Base-by-base conservation (phyloP, 164 flowering plant genomes). In the Taxillus chinensis region DNA sequence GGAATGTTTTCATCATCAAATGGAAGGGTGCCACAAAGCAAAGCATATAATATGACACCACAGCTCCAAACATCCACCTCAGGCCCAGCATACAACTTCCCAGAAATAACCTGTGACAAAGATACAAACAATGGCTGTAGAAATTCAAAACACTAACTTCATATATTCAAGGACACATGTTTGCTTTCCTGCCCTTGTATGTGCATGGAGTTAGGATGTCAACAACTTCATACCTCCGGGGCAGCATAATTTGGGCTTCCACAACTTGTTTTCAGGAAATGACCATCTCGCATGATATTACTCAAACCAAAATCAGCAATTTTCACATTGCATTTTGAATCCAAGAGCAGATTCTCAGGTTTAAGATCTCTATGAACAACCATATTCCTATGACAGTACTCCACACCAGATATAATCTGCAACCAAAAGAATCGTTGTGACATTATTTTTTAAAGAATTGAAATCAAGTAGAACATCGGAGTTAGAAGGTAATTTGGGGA, bases 1-100 rank as follows among this genome's bases (percentile, higher is more conserved):
- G 87, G 87, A 73, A 86, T 82, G 69, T 84, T 84, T 67, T 64
- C 71, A 45, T 72, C 75, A 48, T 72, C 75, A 64, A 72, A 72
- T 5, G 75, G 75, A 64, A 72, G 71, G 15, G 68, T 61, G 8
- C 75, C 75, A 67, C 71, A 68, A 6, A 72, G 75, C 41, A 72
- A 68, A 39, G 71, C 71, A 68, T 72, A 72, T 16, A 72, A 55
- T 54, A 72, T 72, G 39, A 72, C 75, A 60, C 75, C 75, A 17
- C 75, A 72, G 62, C 58, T 72, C 75, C 75, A 72, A 11, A 68
- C 75, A 57, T 72, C 75, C 17, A 72, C 71, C 64, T 68, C 75
- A 27, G 75, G 75, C 7, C 75, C 75, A 38, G 75, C 75, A 64
- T 72, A 72, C 48, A 72, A 14, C 53, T 64, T 64, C 14, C 75